These are phyloP conservation scores for Talinum fruticosum DNA, from an alignment of 148 eudicot species.

Conservation along the genomic window DNA sequence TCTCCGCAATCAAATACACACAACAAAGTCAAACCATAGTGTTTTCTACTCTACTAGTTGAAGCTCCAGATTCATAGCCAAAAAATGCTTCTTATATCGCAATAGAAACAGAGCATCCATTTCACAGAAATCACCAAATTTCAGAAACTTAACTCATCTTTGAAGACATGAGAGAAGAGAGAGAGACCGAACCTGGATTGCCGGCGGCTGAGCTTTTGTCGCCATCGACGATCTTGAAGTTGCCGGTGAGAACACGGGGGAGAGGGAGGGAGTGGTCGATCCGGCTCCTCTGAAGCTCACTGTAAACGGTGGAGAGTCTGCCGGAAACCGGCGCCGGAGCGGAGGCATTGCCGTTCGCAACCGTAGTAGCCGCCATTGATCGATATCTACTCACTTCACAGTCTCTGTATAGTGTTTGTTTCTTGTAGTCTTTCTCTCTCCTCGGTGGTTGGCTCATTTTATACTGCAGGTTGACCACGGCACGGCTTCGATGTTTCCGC, in stretches of 20 bases:
- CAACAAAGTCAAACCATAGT: not conserved
- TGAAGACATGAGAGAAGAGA: not conserved
- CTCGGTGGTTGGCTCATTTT: not conserved
- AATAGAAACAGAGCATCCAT: not conserved
- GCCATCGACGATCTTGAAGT: constrained; percentile 71
- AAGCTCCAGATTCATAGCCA: not conserved
- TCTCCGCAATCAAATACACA: not conserved
- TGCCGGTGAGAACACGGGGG: constrained; percentile 60
- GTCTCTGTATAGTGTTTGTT: not conserved
- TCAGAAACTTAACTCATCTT: not conserved
- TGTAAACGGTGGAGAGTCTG: constrained; percentile 61
- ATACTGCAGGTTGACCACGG: not conserved
- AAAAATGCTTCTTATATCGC: no score
- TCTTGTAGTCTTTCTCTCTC: not conserved
- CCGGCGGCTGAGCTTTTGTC: constrained; percentile 96
- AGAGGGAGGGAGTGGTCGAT: constrained; percentile 75
- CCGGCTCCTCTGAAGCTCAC: constrained; percentile 89
- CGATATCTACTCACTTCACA: not conserved
- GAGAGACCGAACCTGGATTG: constrained; percentile 57
- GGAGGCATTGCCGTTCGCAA: constrained; percentile 35
- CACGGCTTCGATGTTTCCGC: constrained; percentile 37
- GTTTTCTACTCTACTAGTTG: not conserved
- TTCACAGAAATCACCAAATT: constrained; percentile 2
- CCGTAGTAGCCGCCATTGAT: constrained; percentile 54
- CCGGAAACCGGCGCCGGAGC: constrained; percentile 36